Conservation (phyloP, 331 rosid species). For the Malus hybrid region DNA sequence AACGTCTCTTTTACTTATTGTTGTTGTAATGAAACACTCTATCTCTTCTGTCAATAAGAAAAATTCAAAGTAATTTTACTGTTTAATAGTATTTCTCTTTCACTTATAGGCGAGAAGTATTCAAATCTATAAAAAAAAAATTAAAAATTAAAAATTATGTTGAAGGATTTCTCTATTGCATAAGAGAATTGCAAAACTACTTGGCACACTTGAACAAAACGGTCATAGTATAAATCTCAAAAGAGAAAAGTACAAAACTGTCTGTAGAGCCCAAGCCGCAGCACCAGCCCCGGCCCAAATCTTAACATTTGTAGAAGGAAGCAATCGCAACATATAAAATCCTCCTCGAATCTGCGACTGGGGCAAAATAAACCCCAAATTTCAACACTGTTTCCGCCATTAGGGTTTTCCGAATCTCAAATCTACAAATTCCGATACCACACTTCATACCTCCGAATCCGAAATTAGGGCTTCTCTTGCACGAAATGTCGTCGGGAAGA, state of each 20-base stretch:
- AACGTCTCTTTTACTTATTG: accelerated
- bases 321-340: not conserved
- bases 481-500: slow-evolving; percentile 53
- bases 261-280: not conserved
- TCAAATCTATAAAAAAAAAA: too few relatives aligned
- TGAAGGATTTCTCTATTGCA: too few relatives aligned
- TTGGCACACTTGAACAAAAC: too few relatives aligned
- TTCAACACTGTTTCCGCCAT: not conserved
- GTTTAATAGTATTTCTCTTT: too few relatives aligned
- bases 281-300: not conserved
- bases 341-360: not conserved
- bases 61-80: too few relatives aligned
- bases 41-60: too few relatives aligned
- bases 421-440: not conserved
- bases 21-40: too few relatives aligned
- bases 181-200: too few relatives aligned
- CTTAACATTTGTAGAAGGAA: not conserved
- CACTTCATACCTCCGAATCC: not conserved
- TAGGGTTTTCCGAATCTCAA: not conserved
- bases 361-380: slow-evolving; percentile 4
- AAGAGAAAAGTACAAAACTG: too few relatives aligned
- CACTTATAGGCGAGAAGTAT: too few relatives aligned
- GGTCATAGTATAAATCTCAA: too few relatives aligned
- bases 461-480: slow-evolving; percentile 34
- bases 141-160: too few relatives aligned